phyloP scores from a whole-genome alignment of 2,329 filamentous ascomycete genomes.

The Pseudogymnoascus sp. region DNA sequence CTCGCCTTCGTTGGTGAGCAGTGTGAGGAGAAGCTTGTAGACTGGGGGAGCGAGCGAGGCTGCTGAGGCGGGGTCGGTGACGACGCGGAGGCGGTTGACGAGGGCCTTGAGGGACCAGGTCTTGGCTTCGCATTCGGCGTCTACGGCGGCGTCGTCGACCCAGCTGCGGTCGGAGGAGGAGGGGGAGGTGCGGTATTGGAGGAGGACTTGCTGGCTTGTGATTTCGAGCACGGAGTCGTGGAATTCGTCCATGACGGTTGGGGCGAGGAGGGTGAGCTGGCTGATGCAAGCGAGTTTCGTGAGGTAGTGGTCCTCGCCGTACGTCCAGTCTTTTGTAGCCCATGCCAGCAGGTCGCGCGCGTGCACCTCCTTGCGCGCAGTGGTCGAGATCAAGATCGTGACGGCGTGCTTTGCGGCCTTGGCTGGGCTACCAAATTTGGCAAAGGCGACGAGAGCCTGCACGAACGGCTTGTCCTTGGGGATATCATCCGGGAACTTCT shows the following conservation, averaged over 20 bases:
- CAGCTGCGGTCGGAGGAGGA: constrained; percentile 52
- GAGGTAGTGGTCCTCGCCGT: constrained; percentile 66
- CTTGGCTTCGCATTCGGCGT: constrained; percentile 79
- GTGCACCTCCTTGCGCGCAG: constrained; percentile 73
- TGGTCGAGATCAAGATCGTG: constrained; percentile 68
- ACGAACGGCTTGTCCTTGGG: constrained; percentile 73
- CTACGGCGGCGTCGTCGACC: constrained; percentile 59
- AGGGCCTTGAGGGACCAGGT: constrained; percentile 75
- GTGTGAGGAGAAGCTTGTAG: constrained; percentile 68
- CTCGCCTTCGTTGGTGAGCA: constrained; percentile 71
- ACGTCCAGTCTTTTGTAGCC: constrained; percentile 65
- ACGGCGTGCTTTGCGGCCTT: constrained; percentile 89
- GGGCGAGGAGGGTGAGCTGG: constrained; percentile 68
- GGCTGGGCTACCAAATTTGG: constrained; percentile 70
- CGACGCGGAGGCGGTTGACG: constrained; percentile 71
- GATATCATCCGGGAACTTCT: constrained; percentile 76
- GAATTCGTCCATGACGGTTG: constrained; percentile 63
- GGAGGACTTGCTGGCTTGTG: constrained; percentile 64
- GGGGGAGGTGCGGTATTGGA: constrained; percentile 58
- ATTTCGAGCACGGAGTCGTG: constrained; percentile 74
- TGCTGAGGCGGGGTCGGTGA: constrained; percentile 41
- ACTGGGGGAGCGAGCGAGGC: constrained; percentile 58
- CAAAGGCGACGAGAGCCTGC: constrained; percentile 74
- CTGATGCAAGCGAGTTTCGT: constrained; percentile 63
- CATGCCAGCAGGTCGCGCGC: constrained; percentile 75